These are phyloP conservation scores for Skeletonema grethae DNA, from an alignment of 108 stramenopile species.

Conservation along the genomic window DNA sequence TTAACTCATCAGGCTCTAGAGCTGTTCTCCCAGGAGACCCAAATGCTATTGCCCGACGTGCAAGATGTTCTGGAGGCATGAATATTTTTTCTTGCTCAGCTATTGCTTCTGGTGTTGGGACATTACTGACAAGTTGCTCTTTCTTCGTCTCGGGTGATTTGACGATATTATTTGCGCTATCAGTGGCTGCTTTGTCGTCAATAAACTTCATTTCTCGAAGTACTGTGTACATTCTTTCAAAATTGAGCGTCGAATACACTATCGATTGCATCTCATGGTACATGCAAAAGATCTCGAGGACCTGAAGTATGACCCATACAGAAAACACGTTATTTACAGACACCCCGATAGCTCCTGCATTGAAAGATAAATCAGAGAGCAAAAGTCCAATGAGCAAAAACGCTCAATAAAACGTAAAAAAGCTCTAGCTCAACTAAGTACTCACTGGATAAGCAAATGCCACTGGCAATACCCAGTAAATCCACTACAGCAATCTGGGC, in stretches of 20 bases:
- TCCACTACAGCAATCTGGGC: slow-evolving; percentile 96
- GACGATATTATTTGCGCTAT: slow-evolving; percentile 6
- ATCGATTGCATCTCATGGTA: slow-evolving; percentile 86
- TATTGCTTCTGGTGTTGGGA: slow-evolving; percentile 68
- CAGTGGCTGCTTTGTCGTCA: slow-evolving; percentile 2
- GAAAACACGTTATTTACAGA: slow-evolving; percentile 57
- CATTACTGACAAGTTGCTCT: slow-evolving; percentile 10
- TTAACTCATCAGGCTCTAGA: slow-evolving; percentile 65
- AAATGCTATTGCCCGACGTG: slow-evolving; percentile 70
- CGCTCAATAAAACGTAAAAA: not conserved
- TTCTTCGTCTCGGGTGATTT: slow-evolving; percentile 6
- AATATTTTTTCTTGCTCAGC: slow-evolving; percentile 72
- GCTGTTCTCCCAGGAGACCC: slow-evolving; percentile 72
- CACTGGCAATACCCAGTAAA: slow-evolving; percentile 83
- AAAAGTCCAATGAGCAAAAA: not conserved
- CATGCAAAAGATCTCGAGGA: slow-evolving; percentile 86
- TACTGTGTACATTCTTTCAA: slow-evolving; percentile 79
- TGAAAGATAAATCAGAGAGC: not conserved
- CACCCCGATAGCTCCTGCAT: slow-evolving; percentile 50
- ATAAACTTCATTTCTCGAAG: slow-evolving; percentile 32
- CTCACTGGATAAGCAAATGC: slow-evolving; percentile 74
- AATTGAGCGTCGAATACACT: slow-evolving; percentile 84
- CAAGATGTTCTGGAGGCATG: slow-evolving; percentile 68
- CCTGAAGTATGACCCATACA: slow-evolving; percentile 73
- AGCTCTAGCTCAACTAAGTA: slow-evolving; percentile 1